Conservation (phyloP, 1,284 basidiomycete species). For the Ustilago loliicola region DNA sequence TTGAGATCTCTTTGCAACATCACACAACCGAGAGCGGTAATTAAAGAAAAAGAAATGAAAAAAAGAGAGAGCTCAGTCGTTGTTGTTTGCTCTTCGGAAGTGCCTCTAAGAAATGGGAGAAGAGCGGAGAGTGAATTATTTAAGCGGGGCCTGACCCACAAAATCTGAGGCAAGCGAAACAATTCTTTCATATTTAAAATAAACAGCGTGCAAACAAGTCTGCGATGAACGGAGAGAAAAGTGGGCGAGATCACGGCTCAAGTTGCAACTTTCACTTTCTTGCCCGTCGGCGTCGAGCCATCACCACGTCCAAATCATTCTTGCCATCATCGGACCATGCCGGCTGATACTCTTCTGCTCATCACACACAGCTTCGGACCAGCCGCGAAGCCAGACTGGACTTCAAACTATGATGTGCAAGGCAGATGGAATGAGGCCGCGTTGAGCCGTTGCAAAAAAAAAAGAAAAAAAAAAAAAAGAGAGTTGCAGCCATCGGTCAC, state of each 20-base stretch:
- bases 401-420: neutral
- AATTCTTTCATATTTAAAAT: neutral
- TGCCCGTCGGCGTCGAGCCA: too few species aligned
- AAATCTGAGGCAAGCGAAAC: neutral
- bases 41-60: neutral
- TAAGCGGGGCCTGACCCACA: neutral
- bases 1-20: neutral
- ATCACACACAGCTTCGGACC: too few species aligned
- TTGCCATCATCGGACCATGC: too few species aligned
- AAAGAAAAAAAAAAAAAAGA: neutral
- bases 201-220: too few species aligned
- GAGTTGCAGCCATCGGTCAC: neutral
- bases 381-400: neutral
- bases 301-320: too few species aligned
- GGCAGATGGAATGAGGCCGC: neutral
- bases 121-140: neutral
- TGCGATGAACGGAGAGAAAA: too few species aligned
- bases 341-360: too few species aligned
- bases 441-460: neutral
- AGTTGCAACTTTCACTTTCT: too few species aligned
- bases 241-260: too few species aligned
- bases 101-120: neutral
- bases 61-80: neutral
- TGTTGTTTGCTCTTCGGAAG: neutral
- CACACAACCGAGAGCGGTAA: constrained; percentile 1